Evolutionary conservation across 257 asterid genomes (phyloP).

Genomic region (Mentha longifolia): DNA sequence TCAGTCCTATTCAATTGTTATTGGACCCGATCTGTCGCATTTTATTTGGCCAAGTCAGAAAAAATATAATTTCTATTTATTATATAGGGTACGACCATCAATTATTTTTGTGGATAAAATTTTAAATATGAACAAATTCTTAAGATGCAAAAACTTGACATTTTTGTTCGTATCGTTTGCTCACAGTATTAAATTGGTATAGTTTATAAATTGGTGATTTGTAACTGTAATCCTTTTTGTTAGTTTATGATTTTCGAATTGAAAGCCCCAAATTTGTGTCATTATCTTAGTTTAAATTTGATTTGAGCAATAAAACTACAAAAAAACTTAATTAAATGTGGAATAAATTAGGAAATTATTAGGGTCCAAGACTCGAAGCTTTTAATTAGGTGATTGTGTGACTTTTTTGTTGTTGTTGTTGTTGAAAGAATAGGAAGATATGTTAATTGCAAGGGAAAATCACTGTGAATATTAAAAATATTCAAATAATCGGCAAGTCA

Average conservation of each 20-base stretch:
- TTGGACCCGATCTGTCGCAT: constrained; percentile 30
- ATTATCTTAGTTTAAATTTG: too few relatives aligned
- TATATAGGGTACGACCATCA: background rate
- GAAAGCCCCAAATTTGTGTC: background rate
- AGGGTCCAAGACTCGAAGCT: too few relatives aligned
- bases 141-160: constrained; percentile 20
- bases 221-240: too few relatives aligned
- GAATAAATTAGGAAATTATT: too few relatives aligned
- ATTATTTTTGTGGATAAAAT: constrained; percentile 20
- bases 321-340: too few relatives aligned
- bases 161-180: background rate
- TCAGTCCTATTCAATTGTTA: background rate
- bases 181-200: background rate
- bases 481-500: background rate
- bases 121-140: background rate
- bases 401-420: too few relatives aligned
- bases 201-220: too few relatives aligned
- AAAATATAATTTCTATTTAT: background rate
- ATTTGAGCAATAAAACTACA: too few relatives aligned
- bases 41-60: constrained; percentile 25
- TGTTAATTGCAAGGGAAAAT: too few relatives aligned
- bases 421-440: too few relatives aligned
- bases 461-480: too few relatives aligned
- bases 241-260: background rate
- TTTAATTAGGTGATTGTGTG: too few relatives aligned